Conservation (phyloP, 2,329 filamentous ascomycete species). For the Botrytis fragariae region DNA sequence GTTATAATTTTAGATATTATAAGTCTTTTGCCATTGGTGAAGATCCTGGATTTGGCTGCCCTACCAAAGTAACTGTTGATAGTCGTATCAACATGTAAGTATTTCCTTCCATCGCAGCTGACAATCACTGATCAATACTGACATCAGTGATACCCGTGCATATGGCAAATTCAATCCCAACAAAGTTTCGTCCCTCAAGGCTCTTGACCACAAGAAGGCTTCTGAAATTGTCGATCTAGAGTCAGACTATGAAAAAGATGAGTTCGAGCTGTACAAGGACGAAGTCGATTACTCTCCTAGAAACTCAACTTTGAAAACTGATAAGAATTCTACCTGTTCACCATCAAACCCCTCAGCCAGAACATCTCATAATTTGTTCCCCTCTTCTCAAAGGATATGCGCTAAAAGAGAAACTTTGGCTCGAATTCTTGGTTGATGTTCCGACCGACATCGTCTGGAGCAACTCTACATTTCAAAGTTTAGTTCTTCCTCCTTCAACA, state of each 20-base stretch:
- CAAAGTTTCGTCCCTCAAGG: not conserved
- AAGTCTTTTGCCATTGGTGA: slow-evolving; percentile 21
- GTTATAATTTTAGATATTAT: slow-evolving; percentile 50
- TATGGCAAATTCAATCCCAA: not conserved
- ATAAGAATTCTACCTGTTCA: not conserved
- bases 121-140: not conserved
- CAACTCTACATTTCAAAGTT: slow-evolving; percentile 48
- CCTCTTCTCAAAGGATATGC: not conserved
- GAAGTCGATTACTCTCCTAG: not conserved
- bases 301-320: not conserved
- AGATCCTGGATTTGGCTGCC: not conserved
- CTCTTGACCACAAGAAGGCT: not conserved
- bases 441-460: slow-evolving; percentile 46
- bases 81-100: slow-evolving; percentile 29
- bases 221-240: not conserved
- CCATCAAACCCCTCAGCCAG: not conserved
- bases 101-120: not conserved
- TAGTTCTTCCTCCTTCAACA: slow-evolving; percentile 49
- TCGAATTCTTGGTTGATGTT: slow-evolving; percentile 40
- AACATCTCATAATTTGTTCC: not conserved
- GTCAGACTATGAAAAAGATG: not conserved
- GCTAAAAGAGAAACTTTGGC: not conserved
- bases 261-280: not conserved
- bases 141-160: not conserved
- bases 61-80: slow-evolving; percentile 29